Conservation (phyloP, 768 basidiomycete genomes). For the Amanita muscaria region DNA sequence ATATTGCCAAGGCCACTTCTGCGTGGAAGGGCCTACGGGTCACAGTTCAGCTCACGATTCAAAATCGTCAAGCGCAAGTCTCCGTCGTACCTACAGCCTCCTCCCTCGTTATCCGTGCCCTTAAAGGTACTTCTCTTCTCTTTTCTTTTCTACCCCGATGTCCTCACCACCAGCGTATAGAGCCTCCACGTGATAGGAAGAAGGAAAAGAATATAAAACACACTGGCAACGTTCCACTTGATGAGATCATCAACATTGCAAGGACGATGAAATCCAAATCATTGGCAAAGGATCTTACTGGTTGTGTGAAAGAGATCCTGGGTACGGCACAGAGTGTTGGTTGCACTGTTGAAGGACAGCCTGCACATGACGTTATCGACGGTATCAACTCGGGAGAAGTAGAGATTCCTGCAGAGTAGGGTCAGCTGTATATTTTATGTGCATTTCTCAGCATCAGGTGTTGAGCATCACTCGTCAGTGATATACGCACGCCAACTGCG, state of each 20-base stretch:
- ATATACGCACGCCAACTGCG: too few relatives aligned
- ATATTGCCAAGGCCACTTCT: slow-evolving; percentile 97
- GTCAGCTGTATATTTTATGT: slow-evolving; percentile 20
- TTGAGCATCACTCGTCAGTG: slow-evolving; percentile 1
- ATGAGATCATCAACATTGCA: slow-evolving; percentile 92
- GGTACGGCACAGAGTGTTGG: slow-evolving; percentile 96
- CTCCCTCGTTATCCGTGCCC: slow-evolving; percentile 93
- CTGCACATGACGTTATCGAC: slow-evolving; percentile 90
- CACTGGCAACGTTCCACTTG: slow-evolving; percentile 85
- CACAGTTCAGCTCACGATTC: slow-evolving; percentile 97
- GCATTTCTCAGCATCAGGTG: slow-evolving; percentile 15
- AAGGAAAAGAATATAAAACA: slow-evolving; percentile 99
- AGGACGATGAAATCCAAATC: slow-evolving; percentile 95
- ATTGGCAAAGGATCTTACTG: slow-evolving; percentile 82
- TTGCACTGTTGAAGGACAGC: slow-evolving; percentile 91
- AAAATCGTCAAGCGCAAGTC: slow-evolving; percentile 98
- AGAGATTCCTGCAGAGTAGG: slow-evolving; percentile 81
- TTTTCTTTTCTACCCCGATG: slow-evolving; percentile 2
- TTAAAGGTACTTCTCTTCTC: slow-evolving; percentile 71
- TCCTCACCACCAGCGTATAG: slow-evolving; percentile 30
- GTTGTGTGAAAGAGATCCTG: slow-evolving; percentile 93
- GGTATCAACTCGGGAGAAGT: slow-evolving; percentile 77
- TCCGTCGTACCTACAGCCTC: slow-evolving; percentile 96
- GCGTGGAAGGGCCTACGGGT: slow-evolving; percentile 99
- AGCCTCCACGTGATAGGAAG: slow-evolving; percentile 98